These are phyloP conservation scores for Silene vulgaris DNA, from an alignment of 179 eudicot species.

Conservation along the genomic window DNA sequence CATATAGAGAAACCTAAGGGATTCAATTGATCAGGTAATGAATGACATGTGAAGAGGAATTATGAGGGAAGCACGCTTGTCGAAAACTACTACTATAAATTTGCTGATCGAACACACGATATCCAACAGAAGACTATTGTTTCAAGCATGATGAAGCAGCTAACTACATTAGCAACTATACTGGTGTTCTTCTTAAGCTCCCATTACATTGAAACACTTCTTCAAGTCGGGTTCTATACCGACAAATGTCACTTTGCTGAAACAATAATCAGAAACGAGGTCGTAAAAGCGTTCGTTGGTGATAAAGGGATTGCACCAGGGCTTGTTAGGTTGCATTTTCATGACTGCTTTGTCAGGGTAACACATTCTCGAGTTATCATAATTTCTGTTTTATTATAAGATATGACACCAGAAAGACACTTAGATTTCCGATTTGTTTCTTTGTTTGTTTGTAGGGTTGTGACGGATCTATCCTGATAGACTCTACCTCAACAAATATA, in stretches of 20 bases:
- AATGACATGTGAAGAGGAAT: slow-evolving; percentile 14
- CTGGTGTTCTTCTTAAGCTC: slow-evolving; percentile 20
- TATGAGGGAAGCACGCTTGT: not conserved
- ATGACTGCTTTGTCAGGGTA: slow-evolving; percentile 46
- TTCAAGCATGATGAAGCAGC: slow-evolving; percentile 4
- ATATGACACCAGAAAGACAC: not conserved
- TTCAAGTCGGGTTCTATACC: slow-evolving; percentile 31
- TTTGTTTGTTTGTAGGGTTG: slow-evolving; percentile 48
- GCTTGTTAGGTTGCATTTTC: slow-evolving; percentile 39
- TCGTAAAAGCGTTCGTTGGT: slow-evolving; percentile 28
- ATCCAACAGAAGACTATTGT: not conserved
- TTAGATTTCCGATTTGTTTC: not conserved
- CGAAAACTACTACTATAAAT: not conserved
- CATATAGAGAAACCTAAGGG: not conserved
- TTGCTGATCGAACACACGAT: not conserved
- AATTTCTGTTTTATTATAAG: not conserved
- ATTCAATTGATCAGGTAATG: slow-evolving; percentile 10
- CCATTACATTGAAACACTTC: slow-evolving; percentile 13
- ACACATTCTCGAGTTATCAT: not conserved
- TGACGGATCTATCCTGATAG: slow-evolving; percentile 74
- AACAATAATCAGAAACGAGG: slow-evolving; percentile 34
- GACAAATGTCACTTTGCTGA: slow-evolving; percentile 36
- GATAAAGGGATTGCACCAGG: slow-evolving; percentile 41
- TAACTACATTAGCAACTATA: not conserved
- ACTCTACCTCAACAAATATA: slow-evolving; percentile 52